phyloP scores from a whole-genome alignment of 2,329 filamentous ascomycete species.

The Fusarium floridanum region DNA sequence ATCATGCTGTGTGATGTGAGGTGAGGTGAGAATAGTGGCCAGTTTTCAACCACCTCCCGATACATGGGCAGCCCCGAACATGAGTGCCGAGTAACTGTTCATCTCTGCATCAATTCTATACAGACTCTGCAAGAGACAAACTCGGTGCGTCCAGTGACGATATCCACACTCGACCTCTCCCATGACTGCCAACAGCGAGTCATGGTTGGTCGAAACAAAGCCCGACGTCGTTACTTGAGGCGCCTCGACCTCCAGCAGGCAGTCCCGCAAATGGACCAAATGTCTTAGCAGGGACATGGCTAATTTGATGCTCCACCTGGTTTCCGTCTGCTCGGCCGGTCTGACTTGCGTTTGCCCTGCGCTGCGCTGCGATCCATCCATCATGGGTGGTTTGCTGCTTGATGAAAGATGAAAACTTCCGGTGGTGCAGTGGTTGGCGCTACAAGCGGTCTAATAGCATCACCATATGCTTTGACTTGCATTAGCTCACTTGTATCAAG shows the following conservation, averaged over 20 bases:
- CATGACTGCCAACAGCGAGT: constrained; percentile 30
- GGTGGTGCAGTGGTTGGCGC: background rate
- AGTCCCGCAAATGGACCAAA: constrained; percentile 29
- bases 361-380: background rate
- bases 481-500: constrained; percentile 5
- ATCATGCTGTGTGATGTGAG: constrained; percentile 7
- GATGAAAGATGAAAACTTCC: background rate
- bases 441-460: background rate
- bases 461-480: background rate
- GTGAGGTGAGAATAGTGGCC: constrained; percentile 10
- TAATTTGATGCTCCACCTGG: constrained; percentile 40
- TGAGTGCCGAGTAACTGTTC: background rate
- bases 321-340: constrained; percentile 17
- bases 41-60: constrained; percentile 3
- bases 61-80: background rate
- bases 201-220: constrained; percentile 24
- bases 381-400: background rate
- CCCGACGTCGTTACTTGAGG: constrained; percentile 19
- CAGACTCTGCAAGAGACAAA: background rate
- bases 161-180: constrained; percentile 5
- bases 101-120: background rate
- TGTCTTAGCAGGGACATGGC: constrained; percentile 31
- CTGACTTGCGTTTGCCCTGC: constrained; percentile 7
- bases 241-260: constrained; percentile 6
- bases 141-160: constrained; percentile 1